Base-by-base conservation (phyloP, 371 early-diverging fungal species). In the Dentiscutata heterogama region DNA sequence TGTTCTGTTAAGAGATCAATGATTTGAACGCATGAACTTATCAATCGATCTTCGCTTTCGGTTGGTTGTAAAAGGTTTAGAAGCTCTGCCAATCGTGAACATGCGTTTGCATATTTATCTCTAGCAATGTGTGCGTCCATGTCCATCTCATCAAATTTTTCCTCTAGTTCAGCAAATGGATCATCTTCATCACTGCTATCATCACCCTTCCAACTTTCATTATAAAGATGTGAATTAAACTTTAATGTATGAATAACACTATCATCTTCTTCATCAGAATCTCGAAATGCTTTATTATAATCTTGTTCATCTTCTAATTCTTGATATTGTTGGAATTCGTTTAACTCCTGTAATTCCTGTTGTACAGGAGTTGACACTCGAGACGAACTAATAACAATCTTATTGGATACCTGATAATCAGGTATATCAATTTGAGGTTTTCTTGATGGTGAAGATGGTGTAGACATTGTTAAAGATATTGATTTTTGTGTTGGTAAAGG, bases 111-210 rank as follows among this genome's bases (percentile, higher is more conserved):
- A 76, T 86, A 83, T 60, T 87, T 86, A 76, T 88, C 89, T 46
- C 86, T 82, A 3, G 87, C 85, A 51, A 87, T 86, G 65, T 88
- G 86, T 18, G 87, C 87, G 78, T 89, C 85, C 35, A 88, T 71
- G 78, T 89, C 89, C 63, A 84, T 86, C 72, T 87, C 87, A 54
- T 85, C 86, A 51, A 86, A 85, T 16, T 84, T 87, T 82, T 89
- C 89, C 20, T 88, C 86, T 20, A 90, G 81, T 27, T 85, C 85
- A 2, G 85, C 83, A 83, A 90, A 90, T n/a, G 88, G 88, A 73
- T 90, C 91, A 25, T 88, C 89, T 35, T 88, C 89, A 35, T 90
- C 90, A 35, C 85, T 86, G 6, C 72, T 82, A 31, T 85, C 85
- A 80, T 84, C 86, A 10, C 85, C 85, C 56, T 79, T 81, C 86